A percentile compares a stretch with the other conserved stretches of the same genome.
Evolutionary conservation across 345 rosid species (phyloP).

Genomic region (Geranium rotundifolium): DNA sequence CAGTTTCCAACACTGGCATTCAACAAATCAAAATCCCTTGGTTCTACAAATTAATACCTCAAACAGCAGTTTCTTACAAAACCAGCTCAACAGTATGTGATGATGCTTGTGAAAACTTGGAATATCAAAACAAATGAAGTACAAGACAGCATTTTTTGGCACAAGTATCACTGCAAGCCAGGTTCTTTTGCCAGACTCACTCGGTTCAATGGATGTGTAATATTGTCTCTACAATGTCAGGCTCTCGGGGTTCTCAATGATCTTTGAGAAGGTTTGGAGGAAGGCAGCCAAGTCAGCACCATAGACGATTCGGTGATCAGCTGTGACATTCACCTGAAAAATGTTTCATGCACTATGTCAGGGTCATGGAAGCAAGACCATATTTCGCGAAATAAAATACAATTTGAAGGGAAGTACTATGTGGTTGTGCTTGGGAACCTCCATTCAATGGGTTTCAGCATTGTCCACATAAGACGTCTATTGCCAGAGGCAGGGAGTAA

Average conservation of each 20-base stretch:
- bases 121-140: not conserved
- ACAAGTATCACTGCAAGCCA: not conserved
- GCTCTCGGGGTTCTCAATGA: constrained; percentile 71
- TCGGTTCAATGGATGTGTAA: not conserved
- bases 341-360: not conserved
- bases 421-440: not conserved
- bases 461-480: too few species aligned
- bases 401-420: not conserved
- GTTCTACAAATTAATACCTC: not conserved
- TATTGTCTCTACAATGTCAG: constrained; percentile 59
- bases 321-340: constrained; percentile 88
- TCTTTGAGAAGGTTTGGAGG: constrained; percentile 86
- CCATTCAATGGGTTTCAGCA: too few species aligned
- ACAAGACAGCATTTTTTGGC: not conserved
- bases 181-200: not conserved
- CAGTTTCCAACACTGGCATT: not conserved
- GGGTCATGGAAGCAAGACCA: not conserved
- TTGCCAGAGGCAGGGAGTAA: too few species aligned
- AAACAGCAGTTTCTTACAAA: not conserved
- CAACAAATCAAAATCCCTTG: not conserved
- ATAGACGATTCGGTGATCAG: constrained; percentile 80
- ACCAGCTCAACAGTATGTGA: not conserved
- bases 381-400: not conserved
- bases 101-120: not conserved
- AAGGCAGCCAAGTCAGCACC: constrained; percentile 96